Evolutionary conservation across 139 green algal genomes (phyloP).

Genomic region (Ulvella scutata): DNA sequence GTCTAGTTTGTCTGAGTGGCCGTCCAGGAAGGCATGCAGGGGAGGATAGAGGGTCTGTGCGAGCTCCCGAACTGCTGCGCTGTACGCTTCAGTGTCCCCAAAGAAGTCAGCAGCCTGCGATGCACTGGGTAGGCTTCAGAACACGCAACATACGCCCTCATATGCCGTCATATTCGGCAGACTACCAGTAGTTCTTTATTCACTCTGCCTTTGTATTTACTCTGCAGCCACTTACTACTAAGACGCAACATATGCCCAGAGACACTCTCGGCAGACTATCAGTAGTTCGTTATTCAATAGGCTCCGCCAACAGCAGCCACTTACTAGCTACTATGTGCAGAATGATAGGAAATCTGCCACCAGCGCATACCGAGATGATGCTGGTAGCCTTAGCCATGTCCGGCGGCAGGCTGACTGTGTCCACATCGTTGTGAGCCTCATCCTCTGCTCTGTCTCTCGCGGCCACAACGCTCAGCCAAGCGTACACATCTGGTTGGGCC

Average conservation of each 20-base stretch:
- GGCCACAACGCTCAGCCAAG: not conserved
- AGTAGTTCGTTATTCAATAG: too few relatives aligned
- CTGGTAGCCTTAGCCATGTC: not conserved
- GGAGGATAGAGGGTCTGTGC: not conserved
- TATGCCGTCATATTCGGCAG: not conserved
- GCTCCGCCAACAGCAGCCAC: too few relatives aligned
- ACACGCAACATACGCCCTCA: not conserved
- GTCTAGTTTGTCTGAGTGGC: not conserved
- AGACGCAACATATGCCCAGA: too few relatives aligned
- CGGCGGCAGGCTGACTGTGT: too few relatives aligned
- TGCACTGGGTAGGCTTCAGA: not conserved
- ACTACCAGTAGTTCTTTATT: too few relatives aligned
- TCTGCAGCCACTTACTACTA: too few relatives aligned
- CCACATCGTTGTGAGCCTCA: not conserved
- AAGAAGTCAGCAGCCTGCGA: not conserved
- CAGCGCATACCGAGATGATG: not conserved
- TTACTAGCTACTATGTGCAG: too few relatives aligned
- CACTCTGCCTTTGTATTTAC: too few relatives aligned
- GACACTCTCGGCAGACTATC: too few relatives aligned
- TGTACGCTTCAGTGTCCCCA: not conserved
- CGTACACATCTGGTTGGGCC: not conserved
- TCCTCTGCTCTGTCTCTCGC: not conserved
- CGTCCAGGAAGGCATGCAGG: not conserved
- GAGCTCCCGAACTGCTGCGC: not conserved
- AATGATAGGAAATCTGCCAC: too few relatives aligned